A percentile compares a stretch with the other conserved stretches of the same genome.
These are phyloP conservation scores for Phytophthora multivora DNA, from an alignment of 352 stramenopile species.

Conservation along the genomic window DNA sequence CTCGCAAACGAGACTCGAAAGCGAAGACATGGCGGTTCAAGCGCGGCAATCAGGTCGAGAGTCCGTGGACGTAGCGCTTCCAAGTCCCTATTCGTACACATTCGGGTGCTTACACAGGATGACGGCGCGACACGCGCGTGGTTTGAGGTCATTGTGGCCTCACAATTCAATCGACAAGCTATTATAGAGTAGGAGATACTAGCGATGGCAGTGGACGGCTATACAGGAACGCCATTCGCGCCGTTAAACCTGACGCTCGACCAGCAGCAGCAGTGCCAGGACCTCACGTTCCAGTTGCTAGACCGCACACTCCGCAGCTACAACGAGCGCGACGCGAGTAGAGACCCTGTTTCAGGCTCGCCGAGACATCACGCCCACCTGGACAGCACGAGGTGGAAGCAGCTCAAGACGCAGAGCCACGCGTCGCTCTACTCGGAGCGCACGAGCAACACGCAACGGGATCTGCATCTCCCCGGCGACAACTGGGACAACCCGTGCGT, in stretches of 20 bases:
- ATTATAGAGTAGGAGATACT: too few species aligned
- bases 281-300: slow-evolving; percentile 21
- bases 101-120: neutral
- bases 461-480: slow-evolving; percentile 2
- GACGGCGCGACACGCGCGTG: slow-evolving; percentile 1
- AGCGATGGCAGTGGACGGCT: neutral
- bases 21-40: slow-evolving; percentile 1
- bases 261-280: slow-evolving; percentile 12
- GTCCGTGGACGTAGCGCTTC: neutral
- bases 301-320: slow-evolving; percentile 23
- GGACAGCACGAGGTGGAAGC: slow-evolving; percentile 14
- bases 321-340: slow-evolving; percentile 4
- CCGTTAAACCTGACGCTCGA: slow-evolving; percentile 11
- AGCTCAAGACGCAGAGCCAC: slow-evolving; percentile 17
- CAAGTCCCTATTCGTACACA: neutral
- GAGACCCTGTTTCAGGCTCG: neutral
- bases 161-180: slow-evolving; percentile 12
- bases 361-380: slow-evolving; percentile 6
- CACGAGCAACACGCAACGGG: neutral
- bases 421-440: slow-evolving; percentile 20
- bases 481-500: slow-evolving; percentile 15
- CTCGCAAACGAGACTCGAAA: neutral
- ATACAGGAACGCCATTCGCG: slow-evolving; percentile 6
- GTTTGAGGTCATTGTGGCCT: neutral
- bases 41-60: neutral